Base-by-base conservation (phyloP, 163 green algal species). In the Chlamydomonas reinhardtii region DNA sequence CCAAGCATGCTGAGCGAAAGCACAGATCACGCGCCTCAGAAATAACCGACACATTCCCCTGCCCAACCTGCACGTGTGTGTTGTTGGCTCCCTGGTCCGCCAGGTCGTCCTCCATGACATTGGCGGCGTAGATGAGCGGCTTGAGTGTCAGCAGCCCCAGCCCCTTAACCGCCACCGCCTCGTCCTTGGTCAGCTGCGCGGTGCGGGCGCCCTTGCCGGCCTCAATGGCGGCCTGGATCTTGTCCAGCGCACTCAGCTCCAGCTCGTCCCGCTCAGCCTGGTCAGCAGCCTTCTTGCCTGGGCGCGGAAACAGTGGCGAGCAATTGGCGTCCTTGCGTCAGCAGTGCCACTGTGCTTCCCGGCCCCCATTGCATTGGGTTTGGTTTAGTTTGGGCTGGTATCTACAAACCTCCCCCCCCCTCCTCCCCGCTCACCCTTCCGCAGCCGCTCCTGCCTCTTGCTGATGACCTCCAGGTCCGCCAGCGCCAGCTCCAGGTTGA, bases 401-500 rank as follows among this genome's bases (percentile, higher is more conserved):
- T 1, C 59, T 4, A 19, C 59, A 27, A 14, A 19, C 59, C 24
- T 8, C 19, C 59, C 19, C 59, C 3, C 59, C 59, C 59, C 12
- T 1, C 12, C 59, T 14, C 59, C 14, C 59, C 59, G 16, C 89
- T 70, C 86, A 93, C 93, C 94, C 84, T 98, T 98, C 19, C 92
- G 92, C 25, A 98, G 84, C n/a, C 94, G 83, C 73, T 98, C 93
- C 84, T 97, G 64, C 22, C 96, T 54, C 82, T 96, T 95, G 87
- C 97, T 94, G 61, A 99, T 95, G 85, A 99, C 96, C 15, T 76
- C 81, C 56, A 99, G 90, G 87, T 99, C 98, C 3, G 96, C 91
- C 64, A 99, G 93, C 16, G 94, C 96, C 76, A 99, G 94, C 94
- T 99, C 98, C 88, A 99, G 95, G 91, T 99, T 99, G 91, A 99